These are phyloP conservation scores for Rhizophora apiculata DNA, from an alignment of 345 rosid species.

Conservation along the genomic window DNA sequence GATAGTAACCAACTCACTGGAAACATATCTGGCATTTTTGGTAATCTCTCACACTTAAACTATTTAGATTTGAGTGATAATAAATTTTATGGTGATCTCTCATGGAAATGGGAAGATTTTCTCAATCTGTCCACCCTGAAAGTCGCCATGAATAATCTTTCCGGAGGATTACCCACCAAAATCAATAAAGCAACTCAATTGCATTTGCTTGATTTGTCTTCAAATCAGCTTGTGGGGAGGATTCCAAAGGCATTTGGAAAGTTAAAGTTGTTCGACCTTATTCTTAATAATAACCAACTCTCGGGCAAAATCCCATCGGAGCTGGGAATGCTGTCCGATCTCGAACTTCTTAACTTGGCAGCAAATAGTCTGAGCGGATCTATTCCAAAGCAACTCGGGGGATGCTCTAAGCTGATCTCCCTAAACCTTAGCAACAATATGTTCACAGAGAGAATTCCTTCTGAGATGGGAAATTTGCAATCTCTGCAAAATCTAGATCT, in stretches of 20 bases:
- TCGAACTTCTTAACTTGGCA: constrained; percentile 20
- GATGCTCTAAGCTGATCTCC: background rate
- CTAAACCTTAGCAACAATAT: background rate
- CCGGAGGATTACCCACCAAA: no score
- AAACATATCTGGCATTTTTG: no score
- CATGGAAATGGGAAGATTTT: no score
- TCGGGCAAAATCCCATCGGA: constrained; percentile 20
- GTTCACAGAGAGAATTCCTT: background rate
- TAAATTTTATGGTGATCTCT: no score
- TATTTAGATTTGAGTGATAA: no score
- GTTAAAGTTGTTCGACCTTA: background rate
- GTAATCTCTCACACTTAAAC: no score
- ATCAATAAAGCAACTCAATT: no score
- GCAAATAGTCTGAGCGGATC: constrained; percentile 21
- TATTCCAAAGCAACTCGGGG: constrained; percentile 16
- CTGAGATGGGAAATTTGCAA: background rate
- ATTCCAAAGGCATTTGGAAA: background rate
- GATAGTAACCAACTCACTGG: no score
- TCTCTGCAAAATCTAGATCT: background rate
- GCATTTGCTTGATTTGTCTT: no score
- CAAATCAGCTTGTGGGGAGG: no score
- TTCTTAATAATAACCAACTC: constrained; percentile 11
- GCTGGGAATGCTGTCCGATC: constrained; percentile 20
- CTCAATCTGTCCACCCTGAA: no score
- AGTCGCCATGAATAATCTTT: no score